Evolutionary conservation across 2,329 filamentous ascomycete species (phyloP).

Genomic region (Claviceps sp.): DNA sequence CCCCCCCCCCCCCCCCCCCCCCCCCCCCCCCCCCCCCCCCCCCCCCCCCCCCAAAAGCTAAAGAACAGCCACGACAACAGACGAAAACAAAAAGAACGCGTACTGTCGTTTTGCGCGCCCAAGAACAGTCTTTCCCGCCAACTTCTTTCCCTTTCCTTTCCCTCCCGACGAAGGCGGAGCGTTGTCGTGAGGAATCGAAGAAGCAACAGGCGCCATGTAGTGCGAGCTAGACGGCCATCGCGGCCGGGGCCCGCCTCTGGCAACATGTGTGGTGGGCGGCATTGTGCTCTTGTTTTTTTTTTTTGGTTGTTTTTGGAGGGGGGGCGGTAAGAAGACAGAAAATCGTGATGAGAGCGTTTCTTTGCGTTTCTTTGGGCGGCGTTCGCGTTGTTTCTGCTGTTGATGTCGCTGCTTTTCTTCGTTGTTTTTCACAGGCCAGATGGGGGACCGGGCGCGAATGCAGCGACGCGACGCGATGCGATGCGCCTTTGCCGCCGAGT

Average conservation of each 20-base stretch:
- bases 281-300: neutral
- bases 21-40: too few species aligned
- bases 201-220: too few species aligned
- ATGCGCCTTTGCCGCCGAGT: neutral
- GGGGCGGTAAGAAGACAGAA: neutral
- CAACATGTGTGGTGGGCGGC: neutral
- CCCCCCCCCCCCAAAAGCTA: too few species aligned
- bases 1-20: too few species aligned
- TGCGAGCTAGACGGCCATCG: neutral
- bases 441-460: too few species aligned
- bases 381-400: too few species aligned
- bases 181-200: neutral
- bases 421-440: too few species aligned
- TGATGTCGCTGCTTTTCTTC: too few species aligned
- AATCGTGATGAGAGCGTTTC: neutral
- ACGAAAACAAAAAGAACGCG: neutral
- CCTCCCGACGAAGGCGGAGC: neutral
- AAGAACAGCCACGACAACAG: neutral
- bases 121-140: constrained; percentile 3
- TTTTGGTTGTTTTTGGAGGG: neutral
- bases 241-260: neutral
- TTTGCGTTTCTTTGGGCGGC: neutral
- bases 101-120: constrained; percentile 2
- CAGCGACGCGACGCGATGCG: neutral
- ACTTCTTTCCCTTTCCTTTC: neutral